phyloP scores from a whole-genome alignment of 2,329 filamentous ascomycete genomes.

The Pseudocercospora macadamiae region DNA sequence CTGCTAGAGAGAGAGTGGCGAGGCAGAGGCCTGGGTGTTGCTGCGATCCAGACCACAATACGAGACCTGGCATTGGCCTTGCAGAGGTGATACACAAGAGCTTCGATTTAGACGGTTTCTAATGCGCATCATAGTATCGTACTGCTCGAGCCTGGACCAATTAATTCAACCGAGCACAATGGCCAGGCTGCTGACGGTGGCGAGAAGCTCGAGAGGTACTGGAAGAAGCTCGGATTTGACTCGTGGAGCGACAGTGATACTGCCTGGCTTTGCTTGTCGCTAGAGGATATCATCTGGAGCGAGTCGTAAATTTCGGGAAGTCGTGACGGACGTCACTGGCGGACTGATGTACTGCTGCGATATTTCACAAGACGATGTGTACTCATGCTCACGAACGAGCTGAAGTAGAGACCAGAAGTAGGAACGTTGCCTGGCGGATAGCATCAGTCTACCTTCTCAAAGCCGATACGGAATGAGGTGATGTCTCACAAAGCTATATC shows the following conservation, averaged over 20 bases:
- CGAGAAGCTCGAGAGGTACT: conserved; percentile 25
- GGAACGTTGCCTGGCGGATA: too few species aligned
- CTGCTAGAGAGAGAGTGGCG: conserved; percentile 9
- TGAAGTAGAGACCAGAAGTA: too few species aligned
- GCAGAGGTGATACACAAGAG: not conserved
- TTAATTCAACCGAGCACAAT: not conserved
- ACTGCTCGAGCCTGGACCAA: conserved; percentile 23
- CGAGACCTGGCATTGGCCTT: conserved; percentile 1
- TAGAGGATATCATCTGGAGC: conserved; percentile 7
- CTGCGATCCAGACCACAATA: conserved; percentile 15
- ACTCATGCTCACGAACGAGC: too few species aligned
- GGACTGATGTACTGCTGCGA: not conserved
- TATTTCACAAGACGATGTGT: too few species aligned
- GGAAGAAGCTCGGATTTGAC: conserved; percentile 23
- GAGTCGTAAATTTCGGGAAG: too few species aligned
- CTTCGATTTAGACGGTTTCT: not conserved
- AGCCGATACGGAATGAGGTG: too few species aligned
- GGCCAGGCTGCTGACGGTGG: conserved; percentile 10
- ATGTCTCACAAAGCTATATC: not conserved
- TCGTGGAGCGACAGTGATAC: conserved; percentile 29
- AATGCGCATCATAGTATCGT: conserved; percentile 6
- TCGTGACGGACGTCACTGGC: too few species aligned
- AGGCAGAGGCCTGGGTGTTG: conserved; percentile 15
- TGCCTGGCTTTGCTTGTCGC: conserved; percentile 25
- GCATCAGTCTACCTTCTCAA: too few species aligned